Base-by-base conservation (phyloP, 768 basidiomycete genomes). In the Filobasidium floriforme region DNA sequence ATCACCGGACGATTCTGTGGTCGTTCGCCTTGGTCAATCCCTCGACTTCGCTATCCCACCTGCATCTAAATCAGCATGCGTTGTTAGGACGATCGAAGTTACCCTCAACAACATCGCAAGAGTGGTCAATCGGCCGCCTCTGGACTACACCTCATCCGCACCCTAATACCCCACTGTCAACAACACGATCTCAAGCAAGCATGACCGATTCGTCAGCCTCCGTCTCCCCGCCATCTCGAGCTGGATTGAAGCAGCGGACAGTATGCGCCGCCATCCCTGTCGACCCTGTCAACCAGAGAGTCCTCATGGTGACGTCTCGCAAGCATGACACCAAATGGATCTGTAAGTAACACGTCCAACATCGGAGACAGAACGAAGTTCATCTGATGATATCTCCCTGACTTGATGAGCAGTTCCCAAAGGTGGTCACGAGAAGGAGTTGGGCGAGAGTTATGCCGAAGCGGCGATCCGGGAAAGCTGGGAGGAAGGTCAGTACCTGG, bases 311-410 rank as follows among this genome's bases (percentile, higher is more conserved):
- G 15, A 68, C 67, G 7, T 61, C 59, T 5, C 41, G 67, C 41
- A 68, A 68, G 65, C 67, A 68, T 24, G 41, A 61, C 60, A 65
- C 63, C 3, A 68, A 68, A 41, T 68, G 67, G 67, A 68, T 68
- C 14, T 68, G 67, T 68, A 54, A 54, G 67, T 59, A 37, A 37
- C 9, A 9, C 32, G 32, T 9, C 32, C 3, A 3, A 4, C 19
- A 11, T 19, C 19, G 24, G 9, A 37, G 9, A 37, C 32, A 37
- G 9, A 37, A 3, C 32, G 32, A 37, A 3, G 3, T 41, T 9
- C 24, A 11, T 26, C 19, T 32, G 3, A n/a, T 22, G 19, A 15
- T 32, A 2, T 37, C 29, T 28, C 44, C 41, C 41, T 29, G 3
- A n/a, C 6, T 26, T 15, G 12, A 51, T 24, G 24, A 19, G n/a